Evolutionary conservation across 2,329 filamentous ascomycete genomes (phyloP).

Genomic region (Knoxdaviesia proteae): DNA sequence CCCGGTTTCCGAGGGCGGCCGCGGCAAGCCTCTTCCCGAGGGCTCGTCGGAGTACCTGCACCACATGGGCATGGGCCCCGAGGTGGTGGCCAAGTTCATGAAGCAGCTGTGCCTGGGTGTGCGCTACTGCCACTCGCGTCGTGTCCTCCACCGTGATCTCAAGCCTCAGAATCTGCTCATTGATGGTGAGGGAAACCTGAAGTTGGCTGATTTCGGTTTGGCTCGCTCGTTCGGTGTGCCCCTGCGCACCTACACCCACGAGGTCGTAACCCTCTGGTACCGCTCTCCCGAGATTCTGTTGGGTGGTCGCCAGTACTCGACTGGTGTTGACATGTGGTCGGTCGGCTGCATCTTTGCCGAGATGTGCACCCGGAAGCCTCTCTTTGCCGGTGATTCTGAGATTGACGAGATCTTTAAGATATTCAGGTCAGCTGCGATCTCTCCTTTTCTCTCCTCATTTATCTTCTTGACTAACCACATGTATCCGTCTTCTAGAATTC

Average conservation of each 20-base stretch:
- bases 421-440: slow-evolving; percentile 43
- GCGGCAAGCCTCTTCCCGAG: slow-evolving; percentile 68
- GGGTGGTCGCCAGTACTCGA: slow-evolving; percentile 79
- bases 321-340: slow-evolving; percentile 91
- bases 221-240: slow-evolving; percentile 82
- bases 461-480: not conserved
- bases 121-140: slow-evolving; percentile 73
- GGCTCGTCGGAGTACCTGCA: slow-evolving; percentile 43
- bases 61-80: slow-evolving; percentile 51
- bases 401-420: slow-evolving; percentile 24
- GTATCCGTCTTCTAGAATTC: slow-evolving; percentile 24
- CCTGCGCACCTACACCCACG: slow-evolving; percentile 78
- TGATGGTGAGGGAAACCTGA: slow-evolving; percentile 68
- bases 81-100: slow-evolving; percentile 87
- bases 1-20: slow-evolving; percentile 63
- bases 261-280: slow-evolving; percentile 91
- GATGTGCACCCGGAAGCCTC: slow-evolving; percentile 83
- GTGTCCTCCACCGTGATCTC: slow-evolving; percentile 69
- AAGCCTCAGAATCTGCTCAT: slow-evolving; percentile 86
- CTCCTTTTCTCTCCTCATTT: not conserved
- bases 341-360: slow-evolving; percentile 88
- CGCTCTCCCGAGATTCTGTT: slow-evolving; percentile 77
- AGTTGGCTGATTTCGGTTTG: slow-evolving; percentile 77
- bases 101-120: slow-evolving; percentile 68
- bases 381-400: slow-evolving; percentile 76